These are phyloP conservation scores for Malbranchea zuffiana DNA, from an alignment of 2,329 filamentous ascomycete genomes.

Conservation along the genomic window DNA sequence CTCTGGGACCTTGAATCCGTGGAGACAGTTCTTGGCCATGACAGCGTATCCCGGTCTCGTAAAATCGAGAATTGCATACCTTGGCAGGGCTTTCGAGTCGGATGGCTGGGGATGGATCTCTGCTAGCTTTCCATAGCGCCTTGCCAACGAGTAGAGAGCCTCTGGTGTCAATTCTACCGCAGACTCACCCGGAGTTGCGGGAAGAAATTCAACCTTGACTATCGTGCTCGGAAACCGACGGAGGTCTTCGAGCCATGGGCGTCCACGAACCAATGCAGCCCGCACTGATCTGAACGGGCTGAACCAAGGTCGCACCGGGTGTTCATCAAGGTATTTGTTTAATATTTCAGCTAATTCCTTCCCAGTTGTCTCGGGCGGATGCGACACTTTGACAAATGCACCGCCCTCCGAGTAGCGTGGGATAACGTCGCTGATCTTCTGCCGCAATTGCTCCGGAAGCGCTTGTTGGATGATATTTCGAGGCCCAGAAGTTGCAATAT, in stretches of 20 bases:
- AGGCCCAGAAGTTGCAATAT: constrained; percentile 46
- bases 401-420: constrained; percentile 85
- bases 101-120: constrained; percentile 74
- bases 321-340: constrained; percentile 52
- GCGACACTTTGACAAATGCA: constrained; percentile 77
- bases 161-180: constrained; percentile 77
- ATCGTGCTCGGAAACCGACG: constrained; percentile 67
- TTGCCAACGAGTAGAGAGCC: constrained; percentile 72
- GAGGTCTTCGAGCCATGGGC: constrained; percentile 89
- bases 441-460: constrained; percentile 49
- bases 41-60: constrained; percentile 61
- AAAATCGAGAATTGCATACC: constrained; percentile 72
- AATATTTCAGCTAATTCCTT: constrained; percentile 52
- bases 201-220: constrained; percentile 74
- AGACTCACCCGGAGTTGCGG: constrained; percentile 57
- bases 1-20: constrained; percentile 65
- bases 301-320: constrained; percentile 79
- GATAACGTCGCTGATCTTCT: constrained; percentile 70
- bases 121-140: constrained; percentile 78
- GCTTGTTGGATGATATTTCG: constrained; percentile 47
- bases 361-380: constrained; percentile 37
- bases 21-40: constrained; percentile 85
- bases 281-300: constrained; percentile 65
- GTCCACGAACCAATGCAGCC: constrained; percentile 64
- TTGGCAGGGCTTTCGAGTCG: constrained; percentile 75